phyloP scores from a whole-genome alignment of 192 early-diverging fungal species.

The Umbelopsis sp. region DNA sequence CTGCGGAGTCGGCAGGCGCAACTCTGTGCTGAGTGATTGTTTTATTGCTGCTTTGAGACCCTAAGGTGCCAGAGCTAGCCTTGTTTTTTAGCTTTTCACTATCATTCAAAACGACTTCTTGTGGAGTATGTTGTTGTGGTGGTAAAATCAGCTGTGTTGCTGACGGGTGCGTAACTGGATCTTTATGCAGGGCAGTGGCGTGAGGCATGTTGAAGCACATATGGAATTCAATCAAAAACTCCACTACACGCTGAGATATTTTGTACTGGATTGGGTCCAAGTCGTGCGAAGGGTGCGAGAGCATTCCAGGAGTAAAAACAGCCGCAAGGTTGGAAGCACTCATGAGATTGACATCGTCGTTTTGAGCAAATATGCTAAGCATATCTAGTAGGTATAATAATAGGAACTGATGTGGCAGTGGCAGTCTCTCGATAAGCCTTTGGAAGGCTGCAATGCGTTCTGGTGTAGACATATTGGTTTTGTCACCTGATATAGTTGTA shows the following conservation, averaged over 20 bases:
- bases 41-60: neutral
- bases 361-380: conserved; percentile 54
- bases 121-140: neutral
- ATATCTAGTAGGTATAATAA: conserved; percentile 73
- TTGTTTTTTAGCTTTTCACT: neutral
- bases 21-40: neutral
- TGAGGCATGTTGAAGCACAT: conserved; percentile 43
- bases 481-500: conserved; percentile 29
- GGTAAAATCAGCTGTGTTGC: neutral
- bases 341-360: conserved; percentile 65
- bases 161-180: neutral
- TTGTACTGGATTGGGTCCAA: conserved; percentile 75
- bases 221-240: conserved; percentile 73
- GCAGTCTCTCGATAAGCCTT: conserved; percentile 55
- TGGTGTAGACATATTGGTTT: conserved; percentile 28
- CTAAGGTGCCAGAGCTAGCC: neutral
- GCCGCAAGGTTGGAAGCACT: conserved; percentile 73
- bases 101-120: neutral
- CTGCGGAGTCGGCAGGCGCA: neutral
- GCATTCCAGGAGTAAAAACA: conserved; percentile 73
- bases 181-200: neutral
- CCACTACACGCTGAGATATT: conserved; percentile 72
- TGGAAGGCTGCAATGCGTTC: conserved; percentile 55
- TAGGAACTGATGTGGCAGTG: conserved; percentile 62
- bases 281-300: conserved; percentile 73